Conservation (phyloP, 1,284 basidiomycete species). For the Cryptococcus sp. region DNA sequence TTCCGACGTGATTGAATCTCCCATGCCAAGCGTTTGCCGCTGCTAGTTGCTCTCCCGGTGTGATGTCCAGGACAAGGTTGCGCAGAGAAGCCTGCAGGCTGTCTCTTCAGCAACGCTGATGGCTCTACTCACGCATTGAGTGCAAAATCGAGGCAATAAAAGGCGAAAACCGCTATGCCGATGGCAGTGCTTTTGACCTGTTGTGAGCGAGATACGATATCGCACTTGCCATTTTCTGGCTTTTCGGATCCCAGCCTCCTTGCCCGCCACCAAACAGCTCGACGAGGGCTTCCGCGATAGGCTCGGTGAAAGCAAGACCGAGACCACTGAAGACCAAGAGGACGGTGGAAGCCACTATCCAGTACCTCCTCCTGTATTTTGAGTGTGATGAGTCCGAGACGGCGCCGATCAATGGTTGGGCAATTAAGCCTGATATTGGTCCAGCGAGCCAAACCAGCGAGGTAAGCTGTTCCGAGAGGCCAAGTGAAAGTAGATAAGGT, state of each 20-base stretch:
- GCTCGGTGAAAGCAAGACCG: constrained; percentile 74
- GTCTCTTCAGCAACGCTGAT: background rate
- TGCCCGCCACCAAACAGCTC: constrained; percentile 68
- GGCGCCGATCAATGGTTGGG: constrained; percentile 92
- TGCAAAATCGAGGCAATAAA: constrained; percentile 91
- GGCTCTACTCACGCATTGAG: constrained; percentile 58
- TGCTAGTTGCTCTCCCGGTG: constrained; percentile 79
- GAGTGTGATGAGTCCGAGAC: constrained; percentile 89
- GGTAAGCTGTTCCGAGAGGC: constrained; percentile 83
- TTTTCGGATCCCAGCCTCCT: constrained; percentile 84
- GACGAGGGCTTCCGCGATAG: constrained; percentile 67
- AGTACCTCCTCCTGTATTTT: constrained; percentile 79
- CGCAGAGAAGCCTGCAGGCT: constrained; percentile 86
- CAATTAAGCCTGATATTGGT: constrained; percentile 74
- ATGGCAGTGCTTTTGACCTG: constrained; percentile 70
- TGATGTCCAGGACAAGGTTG: constrained; percentile 84
- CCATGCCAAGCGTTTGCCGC: constrained; percentile 98
- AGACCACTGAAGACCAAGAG: constrained; percentile 54
- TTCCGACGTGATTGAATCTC: constrained; percentile 89
- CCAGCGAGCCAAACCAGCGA: constrained; percentile 96
- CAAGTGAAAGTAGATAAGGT: constrained; percentile 82
- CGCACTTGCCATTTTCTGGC: constrained; percentile 55
- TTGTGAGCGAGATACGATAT: background rate
- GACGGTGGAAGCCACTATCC: constrained; percentile 77
- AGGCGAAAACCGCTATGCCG: constrained; percentile 77